These are phyloP conservation scores for Sugiyamaella boreocaroliniensis DNA, from an alignment of 805 yeast species.

Conservation along the genomic window DNA sequence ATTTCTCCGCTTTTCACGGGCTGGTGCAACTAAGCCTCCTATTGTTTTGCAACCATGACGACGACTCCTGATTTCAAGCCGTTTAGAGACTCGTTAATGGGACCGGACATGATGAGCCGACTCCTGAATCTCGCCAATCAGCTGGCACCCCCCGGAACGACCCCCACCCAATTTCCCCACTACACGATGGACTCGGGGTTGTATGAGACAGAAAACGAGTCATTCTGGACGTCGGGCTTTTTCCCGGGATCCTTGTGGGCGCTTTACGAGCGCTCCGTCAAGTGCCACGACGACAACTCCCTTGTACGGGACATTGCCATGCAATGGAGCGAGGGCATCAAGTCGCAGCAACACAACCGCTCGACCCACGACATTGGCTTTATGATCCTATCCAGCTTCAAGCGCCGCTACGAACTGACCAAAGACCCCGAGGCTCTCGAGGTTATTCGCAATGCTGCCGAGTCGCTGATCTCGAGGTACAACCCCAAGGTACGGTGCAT, in stretches of 20 bases:
- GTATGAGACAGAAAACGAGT: conserved; percentile 9
- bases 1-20: no score
- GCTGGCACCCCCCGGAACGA: neutral
- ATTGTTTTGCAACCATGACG: no score
- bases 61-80: neutral
- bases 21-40: no score
- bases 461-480: conserved; percentile 24
- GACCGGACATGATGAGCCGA: neutral
- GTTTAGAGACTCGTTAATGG: neutral
- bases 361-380: conserved; percentile 31
- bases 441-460: conserved; percentile 26
- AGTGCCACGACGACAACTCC: neutral
- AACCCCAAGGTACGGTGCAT: conserved; percentile 11
- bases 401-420: conserved; percentile 23
- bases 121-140: neutral
- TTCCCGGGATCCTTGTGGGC: conserved; percentile 18
- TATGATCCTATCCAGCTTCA: conserved; percentile 25
- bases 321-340: conserved; percentile 10
- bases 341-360: conserved; percentile 17
- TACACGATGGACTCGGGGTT: conserved; percentile 1
- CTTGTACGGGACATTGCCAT: conserved; percentile 5
- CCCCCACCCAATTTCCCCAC: conserved; percentile 6
- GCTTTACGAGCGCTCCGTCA: conserved; percentile 9
- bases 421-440: conserved; percentile 19
- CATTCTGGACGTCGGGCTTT: conserved; percentile 21